These are phyloP conservation scores for Cetradonia linearis DNA, from an alignment of 495 filamentous ascomycete species.

Conservation along the genomic window DNA sequence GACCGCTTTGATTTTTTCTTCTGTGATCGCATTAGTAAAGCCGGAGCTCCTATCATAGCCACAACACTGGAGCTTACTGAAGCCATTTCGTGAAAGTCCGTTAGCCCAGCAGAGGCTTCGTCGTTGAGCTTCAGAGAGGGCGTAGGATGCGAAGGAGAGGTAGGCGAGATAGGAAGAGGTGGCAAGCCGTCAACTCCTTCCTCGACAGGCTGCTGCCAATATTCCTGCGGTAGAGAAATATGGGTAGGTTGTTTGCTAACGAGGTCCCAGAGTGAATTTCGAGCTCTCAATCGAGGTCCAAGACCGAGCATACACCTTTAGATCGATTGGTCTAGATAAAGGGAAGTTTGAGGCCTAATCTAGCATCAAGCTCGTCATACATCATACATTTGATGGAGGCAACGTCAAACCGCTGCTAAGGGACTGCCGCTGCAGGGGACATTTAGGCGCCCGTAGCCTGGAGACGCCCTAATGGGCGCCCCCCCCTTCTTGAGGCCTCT, in stretches of 20 bases:
- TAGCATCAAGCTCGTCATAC: conserved; percentile 15
- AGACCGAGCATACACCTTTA: conserved; percentile 46
- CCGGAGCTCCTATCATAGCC: not conserved
- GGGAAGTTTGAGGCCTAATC: conserved; percentile 1
- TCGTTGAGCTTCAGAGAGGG: conserved; percentile 29
- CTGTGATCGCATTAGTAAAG: conserved; percentile 18
- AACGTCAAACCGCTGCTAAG: conserved; percentile 1
- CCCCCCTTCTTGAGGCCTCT: not conserved
- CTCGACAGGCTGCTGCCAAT: conserved; percentile 18
- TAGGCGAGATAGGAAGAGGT: conserved; percentile 39
- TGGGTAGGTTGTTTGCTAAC: conserved; percentile 39
- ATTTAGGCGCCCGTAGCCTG: conserved; percentile 6
- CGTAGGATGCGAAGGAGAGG: conserved; percentile 29
- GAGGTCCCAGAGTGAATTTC: conserved; percentile 64
- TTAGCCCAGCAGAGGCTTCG: not conserved
- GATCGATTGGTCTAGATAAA: conserved; percentile 9
- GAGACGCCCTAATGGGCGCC: not conserved
- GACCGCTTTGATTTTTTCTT: conserved; percentile 32
- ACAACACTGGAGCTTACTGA: conserved; percentile 37
- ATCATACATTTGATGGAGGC: conserved; percentile 8
- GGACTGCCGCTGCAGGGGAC: not conserved
- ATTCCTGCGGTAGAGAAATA: conserved; percentile 26
- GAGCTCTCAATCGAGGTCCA: conserved; percentile 53
- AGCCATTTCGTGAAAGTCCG: conserved; percentile 47
- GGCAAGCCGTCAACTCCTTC: conserved; percentile 36